These are phyloP conservation scores for Verticillium klebahnii DNA, from an alignment of 2,329 filamentous ascomycete species.

Conservation along the genomic window DNA sequence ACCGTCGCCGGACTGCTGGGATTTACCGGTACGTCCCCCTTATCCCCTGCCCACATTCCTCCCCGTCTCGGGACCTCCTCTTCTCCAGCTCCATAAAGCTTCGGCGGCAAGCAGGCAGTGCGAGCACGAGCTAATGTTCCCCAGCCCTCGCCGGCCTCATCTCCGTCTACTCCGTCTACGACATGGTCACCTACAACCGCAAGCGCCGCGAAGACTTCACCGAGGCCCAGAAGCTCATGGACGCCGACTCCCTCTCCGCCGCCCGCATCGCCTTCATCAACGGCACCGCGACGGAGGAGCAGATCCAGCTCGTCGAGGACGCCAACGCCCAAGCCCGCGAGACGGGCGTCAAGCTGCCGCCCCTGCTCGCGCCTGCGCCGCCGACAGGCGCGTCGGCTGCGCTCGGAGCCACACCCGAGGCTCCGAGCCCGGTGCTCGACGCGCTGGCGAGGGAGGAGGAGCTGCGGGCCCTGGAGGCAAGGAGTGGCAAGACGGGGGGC, in stretches of 20 bases:
- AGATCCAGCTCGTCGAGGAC: slow-evolving; percentile 53
- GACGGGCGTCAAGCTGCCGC: slow-evolving; percentile 42
- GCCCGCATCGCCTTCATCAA: slow-evolving; percentile 58
- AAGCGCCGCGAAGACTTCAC: slow-evolving; percentile 55
- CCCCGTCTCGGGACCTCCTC: not conserved
- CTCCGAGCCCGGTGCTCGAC: not conserved
- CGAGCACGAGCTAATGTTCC: not conserved
- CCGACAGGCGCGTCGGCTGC: slow-evolving; percentile 15
- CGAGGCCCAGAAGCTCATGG: slow-evolving; percentile 48
- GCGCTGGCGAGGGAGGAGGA: not conserved
- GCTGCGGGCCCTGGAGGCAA: not conserved
- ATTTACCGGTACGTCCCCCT: slow-evolving; percentile 45
- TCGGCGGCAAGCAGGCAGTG: not conserved
- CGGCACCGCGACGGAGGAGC: slow-evolving; percentile 51
- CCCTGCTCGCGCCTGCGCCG: slow-evolving; percentile 41
- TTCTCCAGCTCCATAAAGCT: not conserved
- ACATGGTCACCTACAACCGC: slow-evolving; percentile 59
- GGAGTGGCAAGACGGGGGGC: not conserved
- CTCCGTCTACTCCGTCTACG: slow-evolving; percentile 54
- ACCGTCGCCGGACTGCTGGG: slow-evolving; percentile 51
- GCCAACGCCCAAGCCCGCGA: slow-evolving; percentile 44
- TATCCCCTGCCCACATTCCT: not conserved
- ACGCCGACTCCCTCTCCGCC: slow-evolving; percentile 49
- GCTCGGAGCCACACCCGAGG: slow-evolving; percentile 9
- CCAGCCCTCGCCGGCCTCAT: slow-evolving; percentile 50